Evolutionary conservation across 768 basidiomycete species (phyloP).

Genomic region (Gymnopilus dilepis): DNA sequence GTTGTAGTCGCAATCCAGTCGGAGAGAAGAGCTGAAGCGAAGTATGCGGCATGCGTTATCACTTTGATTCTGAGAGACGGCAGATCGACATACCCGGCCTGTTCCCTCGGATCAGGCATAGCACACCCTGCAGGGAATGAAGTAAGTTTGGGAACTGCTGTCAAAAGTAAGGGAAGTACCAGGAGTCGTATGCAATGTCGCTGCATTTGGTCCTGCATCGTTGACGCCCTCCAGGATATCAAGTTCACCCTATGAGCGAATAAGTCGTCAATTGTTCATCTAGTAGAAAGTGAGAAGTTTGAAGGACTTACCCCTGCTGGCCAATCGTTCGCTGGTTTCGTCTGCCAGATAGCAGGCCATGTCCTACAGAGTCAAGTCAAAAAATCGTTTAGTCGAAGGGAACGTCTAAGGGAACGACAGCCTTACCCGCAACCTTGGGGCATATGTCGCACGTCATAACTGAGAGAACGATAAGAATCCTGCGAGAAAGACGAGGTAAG

Average conservation of each 20-base stretch:
- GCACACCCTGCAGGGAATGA: conserved; percentile 25
- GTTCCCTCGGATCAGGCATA: conserved; percentile 35
- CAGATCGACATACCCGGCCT: conserved; percentile 49
- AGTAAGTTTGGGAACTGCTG: background rate
- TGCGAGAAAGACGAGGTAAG: background rate
- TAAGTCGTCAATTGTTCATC: conserved; percentile 30
- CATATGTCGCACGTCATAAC: conserved; percentile 41
- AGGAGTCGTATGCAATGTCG: conserved; percentile 40
- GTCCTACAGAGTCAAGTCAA: conserved; percentile 27
- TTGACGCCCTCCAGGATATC: conserved; percentile 46
- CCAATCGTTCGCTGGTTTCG: conserved; percentile 49
- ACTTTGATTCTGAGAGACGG: too few relatives aligned
- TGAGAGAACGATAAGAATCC: conserved; percentile 12
- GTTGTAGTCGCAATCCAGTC: conserved; percentile 28
- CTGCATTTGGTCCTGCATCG: conserved; percentile 35
- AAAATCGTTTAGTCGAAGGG: background rate
- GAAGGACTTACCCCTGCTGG: conserved; percentile 41
- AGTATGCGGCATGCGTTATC: too few relatives aligned
- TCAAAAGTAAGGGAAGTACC: conserved; percentile 35
- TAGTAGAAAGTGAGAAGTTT: too few relatives aligned
- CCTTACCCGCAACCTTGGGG: conserved; percentile 39
- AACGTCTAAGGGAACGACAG: background rate
- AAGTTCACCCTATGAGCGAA: conserved; percentile 37
- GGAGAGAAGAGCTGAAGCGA: conserved; percentile 31
- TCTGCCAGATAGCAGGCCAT: conserved; percentile 58